A percentile compares a stretch with the other conserved stretches of the same genome.
phyloP scores from a whole-genome alignment of 352 stramenopile species.

The Lagenidium giganteum region DNA sequence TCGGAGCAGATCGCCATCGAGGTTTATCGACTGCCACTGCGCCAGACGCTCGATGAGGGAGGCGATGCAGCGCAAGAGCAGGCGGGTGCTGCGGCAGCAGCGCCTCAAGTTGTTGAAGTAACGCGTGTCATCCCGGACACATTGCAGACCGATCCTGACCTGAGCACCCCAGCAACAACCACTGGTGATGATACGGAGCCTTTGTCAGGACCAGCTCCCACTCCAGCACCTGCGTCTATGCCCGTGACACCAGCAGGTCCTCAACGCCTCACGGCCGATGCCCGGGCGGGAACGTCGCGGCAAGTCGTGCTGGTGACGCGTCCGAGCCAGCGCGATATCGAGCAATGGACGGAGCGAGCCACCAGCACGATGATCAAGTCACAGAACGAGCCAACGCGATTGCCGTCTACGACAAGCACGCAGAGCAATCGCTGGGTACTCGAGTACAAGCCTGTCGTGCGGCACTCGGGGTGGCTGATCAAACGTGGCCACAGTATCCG shows the following conservation, averaged over 20 bases:
- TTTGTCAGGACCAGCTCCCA: too few relatives aligned
- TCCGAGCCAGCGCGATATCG: slow-evolving; percentile 70
- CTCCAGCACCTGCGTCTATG: too few relatives aligned
- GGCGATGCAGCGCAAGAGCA: slow-evolving; percentile 26
- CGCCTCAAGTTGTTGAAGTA: too few relatives aligned
- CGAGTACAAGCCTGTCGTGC: slow-evolving; percentile 79
- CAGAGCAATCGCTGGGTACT: slow-evolving; percentile 68
- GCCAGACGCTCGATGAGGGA: slow-evolving; percentile 61
- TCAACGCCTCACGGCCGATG: too few relatives aligned
- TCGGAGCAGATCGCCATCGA: too few relatives aligned
- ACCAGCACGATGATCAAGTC: slow-evolving; percentile 74
- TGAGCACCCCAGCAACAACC: too few relatives aligned
- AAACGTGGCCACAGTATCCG: slow-evolving; percentile 74
- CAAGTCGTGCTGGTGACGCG: slow-evolving; percentile 68
- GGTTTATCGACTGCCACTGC: slow-evolving; percentile 60
- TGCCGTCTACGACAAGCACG: slow-evolving; percentile 38
- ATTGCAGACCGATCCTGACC: not conserved
- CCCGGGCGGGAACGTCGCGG: slow-evolving; percentile 19
- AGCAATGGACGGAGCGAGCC: slow-evolving; percentile 74
- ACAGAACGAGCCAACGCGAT: slow-evolving; percentile 30
- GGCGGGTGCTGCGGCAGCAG: not conserved
- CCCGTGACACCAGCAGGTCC: too few relatives aligned
- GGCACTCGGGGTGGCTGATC: slow-evolving; percentile 84
- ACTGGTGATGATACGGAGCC: too few relatives aligned
- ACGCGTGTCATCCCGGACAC: slow-evolving; percentile 2